A percentile compares a stretch with the other conserved stretches of the same genome.
Evolutionary conservation across 2,329 filamentous ascomycete genomes (phyloP).

Genomic region (Cercospora sp.): DNA sequence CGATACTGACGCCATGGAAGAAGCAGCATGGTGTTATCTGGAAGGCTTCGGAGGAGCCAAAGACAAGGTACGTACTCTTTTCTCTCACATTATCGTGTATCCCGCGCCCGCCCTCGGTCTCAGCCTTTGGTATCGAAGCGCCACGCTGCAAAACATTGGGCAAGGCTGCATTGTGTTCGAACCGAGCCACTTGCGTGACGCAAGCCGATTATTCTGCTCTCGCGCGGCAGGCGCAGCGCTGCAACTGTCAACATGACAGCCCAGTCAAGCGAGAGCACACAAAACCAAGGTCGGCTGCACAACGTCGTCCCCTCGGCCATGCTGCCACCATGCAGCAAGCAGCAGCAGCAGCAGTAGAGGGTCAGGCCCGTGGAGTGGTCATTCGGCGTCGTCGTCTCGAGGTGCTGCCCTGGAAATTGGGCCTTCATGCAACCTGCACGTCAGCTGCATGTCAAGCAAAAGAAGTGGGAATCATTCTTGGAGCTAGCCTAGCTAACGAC

Average conservation of each 20-base stretch:
- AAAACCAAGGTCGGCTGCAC: background rate
- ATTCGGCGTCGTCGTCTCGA: constrained; percentile 4
- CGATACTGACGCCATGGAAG: constrained; percentile 97
- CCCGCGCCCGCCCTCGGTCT: background rate
- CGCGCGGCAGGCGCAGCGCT: background rate
- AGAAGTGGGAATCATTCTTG: background rate
- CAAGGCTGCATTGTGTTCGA: background rate
- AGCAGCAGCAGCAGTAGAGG: background rate
- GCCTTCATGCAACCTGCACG: constrained; percentile 28
- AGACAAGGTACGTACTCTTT: constrained; percentile 76
- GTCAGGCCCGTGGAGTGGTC: constrained; percentile 2
- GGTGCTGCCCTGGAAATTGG: constrained; percentile 25
- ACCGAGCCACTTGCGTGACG: background rate
- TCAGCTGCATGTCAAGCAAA: background rate
- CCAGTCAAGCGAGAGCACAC: background rate
- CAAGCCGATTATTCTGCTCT: background rate
- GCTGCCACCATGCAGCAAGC: background rate
- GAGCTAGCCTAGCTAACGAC: background rate
- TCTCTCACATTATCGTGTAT: background rate
- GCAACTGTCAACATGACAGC: background rate
- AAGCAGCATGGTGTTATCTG: constrained; percentile 91
- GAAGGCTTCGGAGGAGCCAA: constrained; percentile 98
- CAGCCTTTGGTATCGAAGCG: background rate
- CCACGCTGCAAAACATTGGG: background rate
- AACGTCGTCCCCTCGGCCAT: background rate